These are phyloP conservation scores for Cladosporium colombiae DNA, from an alignment of 2,329 filamentous ascomycete genomes.

Conservation along the genomic window DNA sequence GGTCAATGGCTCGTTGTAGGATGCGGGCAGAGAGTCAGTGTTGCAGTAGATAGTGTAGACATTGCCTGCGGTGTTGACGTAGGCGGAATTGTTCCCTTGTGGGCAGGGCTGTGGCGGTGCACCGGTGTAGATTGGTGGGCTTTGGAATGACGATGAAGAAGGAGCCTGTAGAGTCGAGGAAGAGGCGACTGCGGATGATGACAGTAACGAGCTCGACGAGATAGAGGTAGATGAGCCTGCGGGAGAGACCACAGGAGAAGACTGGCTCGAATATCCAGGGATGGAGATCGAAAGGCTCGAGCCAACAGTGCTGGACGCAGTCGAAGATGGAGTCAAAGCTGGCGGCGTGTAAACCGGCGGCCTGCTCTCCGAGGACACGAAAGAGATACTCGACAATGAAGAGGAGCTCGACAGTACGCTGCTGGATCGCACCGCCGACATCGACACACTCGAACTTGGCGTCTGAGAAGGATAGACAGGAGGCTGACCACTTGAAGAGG, in stretches of 20 bases:
- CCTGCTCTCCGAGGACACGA: conserved; percentile 3
- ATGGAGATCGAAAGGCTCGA: neutral
- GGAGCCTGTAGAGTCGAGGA: neutral
- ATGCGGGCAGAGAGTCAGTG: conserved; percentile 1
- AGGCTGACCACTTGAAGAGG: neutral
- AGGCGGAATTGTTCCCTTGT: conserved; percentile 18
- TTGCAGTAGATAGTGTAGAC: conserved; percentile 22
- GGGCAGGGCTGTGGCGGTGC: conserved; percentile 19
- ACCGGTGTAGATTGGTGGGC: conserved; percentile 12
- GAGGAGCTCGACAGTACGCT: conserved; percentile 9
- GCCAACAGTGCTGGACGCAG: conserved; percentile 5
- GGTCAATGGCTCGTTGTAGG: neutral
- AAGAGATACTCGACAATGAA: conserved; percentile 9
- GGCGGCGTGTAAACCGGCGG: conserved; percentile 3
- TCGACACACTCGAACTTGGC: neutral
- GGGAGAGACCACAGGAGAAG: neutral
- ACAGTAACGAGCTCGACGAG: neutral
- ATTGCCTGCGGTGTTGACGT: conserved; percentile 21
- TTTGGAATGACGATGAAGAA: conserved; percentile 9
- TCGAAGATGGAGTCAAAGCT: neutral
- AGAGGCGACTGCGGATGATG: neutral
- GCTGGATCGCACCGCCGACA: neutral
- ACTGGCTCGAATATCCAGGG: neutral
- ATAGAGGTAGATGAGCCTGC: neutral
- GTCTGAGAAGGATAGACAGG: conserved; percentile 5